Percentiles rank a stretch among this genome's conserved stretches.
Evolutionary conservation across 306 rosid species (phyloP).

Genomic region (Quercus suber): DNA sequence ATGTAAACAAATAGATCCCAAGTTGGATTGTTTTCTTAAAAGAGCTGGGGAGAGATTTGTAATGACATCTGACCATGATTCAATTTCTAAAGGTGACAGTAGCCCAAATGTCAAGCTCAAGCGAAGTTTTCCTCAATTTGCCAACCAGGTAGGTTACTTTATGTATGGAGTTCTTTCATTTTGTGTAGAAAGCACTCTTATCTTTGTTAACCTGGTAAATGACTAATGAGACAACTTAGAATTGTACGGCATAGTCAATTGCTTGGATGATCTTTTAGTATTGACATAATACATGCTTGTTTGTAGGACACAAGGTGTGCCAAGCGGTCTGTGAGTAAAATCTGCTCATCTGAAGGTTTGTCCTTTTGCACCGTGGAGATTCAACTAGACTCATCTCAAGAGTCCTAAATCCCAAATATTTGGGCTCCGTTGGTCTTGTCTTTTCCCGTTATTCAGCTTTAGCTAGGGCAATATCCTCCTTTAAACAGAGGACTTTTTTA

Average conservation of each 20-base stretch:
- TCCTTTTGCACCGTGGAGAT: neutral
- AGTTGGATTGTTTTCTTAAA: constrained; percentile 45
- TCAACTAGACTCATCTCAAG: neutral
- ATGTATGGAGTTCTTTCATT: neutral
- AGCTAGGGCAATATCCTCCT: neutral
- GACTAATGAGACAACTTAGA: neutral
- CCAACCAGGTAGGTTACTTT: constrained; percentile 36
- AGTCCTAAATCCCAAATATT: neutral
- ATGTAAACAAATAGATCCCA: constrained; percentile 28
- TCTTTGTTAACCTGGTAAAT: no score
- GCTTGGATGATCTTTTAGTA: constrained; percentile 11
- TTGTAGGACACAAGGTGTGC: constrained; percentile 39
- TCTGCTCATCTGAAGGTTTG: constrained; percentile 22
- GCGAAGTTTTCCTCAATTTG: constrained; percentile 22
- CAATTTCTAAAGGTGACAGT: constrained; percentile 3
- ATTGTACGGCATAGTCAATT: constrained; percentile 1
- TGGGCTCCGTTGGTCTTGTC: neutral
- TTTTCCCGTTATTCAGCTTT: neutral
- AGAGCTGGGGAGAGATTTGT: constrained; percentile 29
- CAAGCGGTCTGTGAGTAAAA: constrained; percentile 3
- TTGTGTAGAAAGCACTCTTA: neutral
- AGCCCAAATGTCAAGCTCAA: constrained; percentile 11
- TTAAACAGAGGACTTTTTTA: neutral
- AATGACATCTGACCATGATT: constrained; percentile 5
- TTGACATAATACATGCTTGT: constrained; percentile 17